Percentiles rank a stretch among this genome's conserved stretches.
These are phyloP conservation scores for Ampelomyces quisqualis DNA, from an alignment of 2,329 filamentous ascomycete genomes.

Conservation along the genomic window DNA sequence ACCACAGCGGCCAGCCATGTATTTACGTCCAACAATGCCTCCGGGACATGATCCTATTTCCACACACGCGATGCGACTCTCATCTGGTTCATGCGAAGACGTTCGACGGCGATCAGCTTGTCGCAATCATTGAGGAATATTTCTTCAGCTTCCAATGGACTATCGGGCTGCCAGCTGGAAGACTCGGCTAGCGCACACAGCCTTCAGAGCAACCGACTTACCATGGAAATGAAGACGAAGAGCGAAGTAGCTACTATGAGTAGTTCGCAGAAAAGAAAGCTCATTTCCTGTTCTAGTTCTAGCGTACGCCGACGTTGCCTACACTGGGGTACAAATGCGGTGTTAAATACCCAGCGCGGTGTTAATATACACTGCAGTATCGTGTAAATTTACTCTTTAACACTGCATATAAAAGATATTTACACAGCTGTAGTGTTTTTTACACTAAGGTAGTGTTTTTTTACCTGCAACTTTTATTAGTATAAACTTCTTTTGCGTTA, in stretches of 20 bases:
- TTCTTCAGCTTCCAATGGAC: constrained; percentile 60
- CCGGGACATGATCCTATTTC: constrained; percentile 57
- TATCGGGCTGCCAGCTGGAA: constrained; percentile 63
- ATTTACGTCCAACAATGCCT: constrained; percentile 59
- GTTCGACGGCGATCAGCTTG: constrained; percentile 60
- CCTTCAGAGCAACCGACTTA: background rate
- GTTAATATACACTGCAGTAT: too few species aligned
- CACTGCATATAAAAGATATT: too few species aligned
- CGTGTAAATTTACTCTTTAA: too few species aligned
- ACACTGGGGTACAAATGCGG: background rate
- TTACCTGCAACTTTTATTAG: too few species aligned
- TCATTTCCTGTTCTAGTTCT: too few species aligned
- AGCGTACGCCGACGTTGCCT: constrained; percentile 17
- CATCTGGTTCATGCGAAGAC: constrained; percentile 48
- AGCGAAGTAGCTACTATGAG: constrained; percentile 55
- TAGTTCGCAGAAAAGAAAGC: constrained; percentile 41
- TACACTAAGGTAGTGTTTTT: too few species aligned
- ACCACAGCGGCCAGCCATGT: constrained; percentile 63
- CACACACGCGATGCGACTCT: constrained; percentile 48
- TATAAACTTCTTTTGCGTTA: too few species aligned
- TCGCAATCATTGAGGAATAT: constrained; percentile 59
- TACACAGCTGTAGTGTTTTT: too few species aligned
- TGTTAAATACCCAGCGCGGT: too few species aligned
- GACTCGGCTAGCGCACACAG: too few species aligned
- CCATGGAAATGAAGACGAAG: constrained; percentile 56